Evolutionary conservation across 495 filamentous ascomycete genomes (phyloP), one percentile per base, ranked within the genome.

Genomic region (Trichocladium uniseriatum): DNA sequence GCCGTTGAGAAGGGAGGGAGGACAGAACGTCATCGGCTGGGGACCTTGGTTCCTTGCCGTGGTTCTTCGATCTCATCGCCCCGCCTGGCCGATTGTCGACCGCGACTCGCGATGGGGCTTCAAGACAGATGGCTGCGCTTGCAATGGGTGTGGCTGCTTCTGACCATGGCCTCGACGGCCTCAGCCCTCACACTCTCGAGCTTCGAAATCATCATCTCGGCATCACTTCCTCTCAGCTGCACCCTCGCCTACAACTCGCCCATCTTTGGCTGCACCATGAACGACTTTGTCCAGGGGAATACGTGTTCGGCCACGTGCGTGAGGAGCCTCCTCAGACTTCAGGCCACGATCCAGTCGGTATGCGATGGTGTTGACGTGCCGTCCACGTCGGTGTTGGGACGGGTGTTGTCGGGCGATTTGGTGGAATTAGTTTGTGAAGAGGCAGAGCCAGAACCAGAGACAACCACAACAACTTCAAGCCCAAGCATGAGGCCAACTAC

Each of bases 171-270:
- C 47, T 62, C 70, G 38, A 63, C 59, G 19, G 48, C 62, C 41
- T 66, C 66, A 31, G 66, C 68, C 32, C 53, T 73, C 22, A 63
- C 62, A 18, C 48, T 73, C 32, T 60, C 62, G 51, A 54, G 62
- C 35, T 68, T 71, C 43, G 63, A 70, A 29, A 31, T 57, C 47
- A 66, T 73, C 49, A 64, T 60, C 11, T 67, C 67, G 15, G 42
- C 59, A 7, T 49, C 56, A 8, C 57, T 70, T 39, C 61, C 68
- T 0, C 58, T 66, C 31, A 41, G 43, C 14, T 73, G 70, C 43
- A 64, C 69, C 16, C 44, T 64, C 13, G 65, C 67, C 36, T 73
- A 73, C 52, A 65, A 66, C 45, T 35, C 43, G 19, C 52, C 49
- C 0, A 65, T 73, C 28, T 16, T 46, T 6, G 58, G 61, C 38